Base-by-base conservation (phyloP, 352 stramenopile genomes). In the Phytophthora sp. region DNA sequence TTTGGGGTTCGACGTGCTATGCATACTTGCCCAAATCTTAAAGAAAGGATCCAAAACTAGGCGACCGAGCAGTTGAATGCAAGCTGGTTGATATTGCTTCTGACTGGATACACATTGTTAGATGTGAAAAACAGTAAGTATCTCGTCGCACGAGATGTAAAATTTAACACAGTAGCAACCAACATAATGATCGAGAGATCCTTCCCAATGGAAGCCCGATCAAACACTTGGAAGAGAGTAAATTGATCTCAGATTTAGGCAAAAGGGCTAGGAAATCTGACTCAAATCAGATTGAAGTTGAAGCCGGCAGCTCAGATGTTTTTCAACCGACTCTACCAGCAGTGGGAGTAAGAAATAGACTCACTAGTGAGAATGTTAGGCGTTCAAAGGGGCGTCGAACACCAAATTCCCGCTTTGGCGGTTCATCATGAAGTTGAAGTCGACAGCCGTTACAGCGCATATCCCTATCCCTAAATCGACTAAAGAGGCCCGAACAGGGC, bases 41-140 rank as follows among this genome's bases (percentile, higher is more conserved):
- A 0, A 4, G 42, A 41, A 53, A 27, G 7, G 21, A 63, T n/a
- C 21, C 24, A 20, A 63, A 56, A 38, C 4, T 63, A 20, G 44
- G 30, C n/a, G 44, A 49, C 11, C 9, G 55, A 26, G 7, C 55
- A 13, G n/a, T 55, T 27, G 42, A 63, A 13, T 55, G 42, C 23
- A 63, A 39, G 31, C 23, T 55, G 4, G 30, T 56, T 20, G 54
- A 16, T 7, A 18, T 55, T 1, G 31, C 21, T 12, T n/a, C 6
- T 3, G 20, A 23, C 1, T 55, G 30, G 55, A 8, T 63, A 63
- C 9, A 15, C 42, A 15, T 16, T 63, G 3, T 24, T 65, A 11
- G 57, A 26, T 27, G 20, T 41, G 20, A n/a, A n/a, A n/a, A n/a
- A n/a, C n/a, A n/a, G n/a, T n/a, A 63, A 49, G 24, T 51, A 64